Percentiles rank a stretch among this genome's conserved stretches.
Conservation (phyloP, 2,329 filamentous ascomycete species). For the Stylonectria norvegica region DNA sequence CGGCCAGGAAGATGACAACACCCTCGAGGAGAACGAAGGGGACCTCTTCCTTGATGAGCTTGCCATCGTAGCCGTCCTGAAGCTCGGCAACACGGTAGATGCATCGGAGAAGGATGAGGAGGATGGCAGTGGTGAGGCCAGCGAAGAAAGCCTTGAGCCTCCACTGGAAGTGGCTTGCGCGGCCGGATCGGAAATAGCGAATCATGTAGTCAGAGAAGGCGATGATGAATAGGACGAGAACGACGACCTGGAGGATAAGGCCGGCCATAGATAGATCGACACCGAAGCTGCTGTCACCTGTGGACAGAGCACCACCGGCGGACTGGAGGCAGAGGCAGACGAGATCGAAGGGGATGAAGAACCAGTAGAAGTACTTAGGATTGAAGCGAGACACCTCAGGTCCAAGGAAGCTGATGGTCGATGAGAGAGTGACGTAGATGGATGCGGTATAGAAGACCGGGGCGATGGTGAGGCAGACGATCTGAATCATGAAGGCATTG, state of each 20-base stretch:
- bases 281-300: conserved; percentile 36
- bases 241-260: conserved; percentile 56
- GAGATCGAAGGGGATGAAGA: conserved; percentile 54
- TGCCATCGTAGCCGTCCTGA: conserved; percentile 57
- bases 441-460: conserved; percentile 54
- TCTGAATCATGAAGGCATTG: conserved; percentile 62
- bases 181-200: conserved; percentile 36
- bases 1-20: conserved; percentile 36
- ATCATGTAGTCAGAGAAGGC: conserved; percentile 49
- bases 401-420: conserved; percentile 39
- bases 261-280: conserved; percentile 46
- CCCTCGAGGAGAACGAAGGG: conserved; percentile 55
- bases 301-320: conserved; percentile 53
- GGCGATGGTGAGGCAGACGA: conserved; percentile 54
- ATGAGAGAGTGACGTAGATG: conserved; percentile 61
- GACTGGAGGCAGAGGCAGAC: conserved; percentile 57
- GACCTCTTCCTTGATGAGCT: conserved; percentile 50
- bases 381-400: conserved; percentile 42
- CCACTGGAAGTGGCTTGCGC: conserved; percentile 22
- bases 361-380: conserved; percentile 42
- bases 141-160: conserved; percentile 45
- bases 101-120: conserved; percentile 60
- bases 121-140: conserved; percentile 51
- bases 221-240: conserved; percentile 50
- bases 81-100: conserved; percentile 65